These are phyloP conservation scores for Clarireedia sp. DNA, from an alignment of 2,329 filamentous ascomycete genomes.

Conservation along the genomic window DNA sequence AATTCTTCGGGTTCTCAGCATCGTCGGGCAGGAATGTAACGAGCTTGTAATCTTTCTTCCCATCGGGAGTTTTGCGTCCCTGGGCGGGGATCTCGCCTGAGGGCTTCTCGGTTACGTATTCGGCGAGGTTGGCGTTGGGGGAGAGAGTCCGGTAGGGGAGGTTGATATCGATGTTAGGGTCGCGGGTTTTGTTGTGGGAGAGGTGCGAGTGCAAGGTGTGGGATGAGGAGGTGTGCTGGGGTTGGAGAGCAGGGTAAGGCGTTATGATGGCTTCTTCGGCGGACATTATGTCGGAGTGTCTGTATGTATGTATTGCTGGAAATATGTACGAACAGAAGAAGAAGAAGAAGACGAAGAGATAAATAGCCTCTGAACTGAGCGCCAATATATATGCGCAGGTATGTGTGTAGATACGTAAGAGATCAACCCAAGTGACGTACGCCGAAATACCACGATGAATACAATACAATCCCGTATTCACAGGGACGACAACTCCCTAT, in stretches of 20 bases:
- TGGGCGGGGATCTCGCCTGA: conserved; percentile 45
- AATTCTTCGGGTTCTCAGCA: conserved; percentile 77
- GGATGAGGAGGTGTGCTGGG: neutral
- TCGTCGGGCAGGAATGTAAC: conserved; percentile 67
- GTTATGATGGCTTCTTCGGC: neutral
- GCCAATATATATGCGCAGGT: too few relatives aligned
- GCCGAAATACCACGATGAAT: too few relatives aligned
- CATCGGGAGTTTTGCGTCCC: neutral
- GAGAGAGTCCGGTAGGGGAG: conserved; percentile 60
- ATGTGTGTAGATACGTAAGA: too few relatives aligned
- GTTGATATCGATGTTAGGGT: conserved; percentile 38
- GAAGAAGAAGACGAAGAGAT: neutral
- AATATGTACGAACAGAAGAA: neutral
- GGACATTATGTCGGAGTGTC: neutral
- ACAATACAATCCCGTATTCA: too few relatives aligned
- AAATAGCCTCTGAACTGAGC: neutral
- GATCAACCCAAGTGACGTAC: too few relatives aligned
- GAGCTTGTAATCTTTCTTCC: conserved; percentile 41
- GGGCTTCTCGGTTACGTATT: conserved; percentile 57
- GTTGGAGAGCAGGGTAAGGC: neutral
- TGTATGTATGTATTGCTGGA: neutral
- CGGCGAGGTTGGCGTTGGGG: conserved; percentile 51
- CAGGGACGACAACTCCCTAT: too few relatives aligned
- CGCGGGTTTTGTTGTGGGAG: conserved; percentile 23
- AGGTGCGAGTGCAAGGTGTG: neutral